Percentiles rank a stretch among this genome's conserved stretches.
These are phyloP conservation scores for Neurospora tetrasperma DNA, from an alignment of 495 filamentous ascomycete species.

Conservation along the genomic window DNA sequence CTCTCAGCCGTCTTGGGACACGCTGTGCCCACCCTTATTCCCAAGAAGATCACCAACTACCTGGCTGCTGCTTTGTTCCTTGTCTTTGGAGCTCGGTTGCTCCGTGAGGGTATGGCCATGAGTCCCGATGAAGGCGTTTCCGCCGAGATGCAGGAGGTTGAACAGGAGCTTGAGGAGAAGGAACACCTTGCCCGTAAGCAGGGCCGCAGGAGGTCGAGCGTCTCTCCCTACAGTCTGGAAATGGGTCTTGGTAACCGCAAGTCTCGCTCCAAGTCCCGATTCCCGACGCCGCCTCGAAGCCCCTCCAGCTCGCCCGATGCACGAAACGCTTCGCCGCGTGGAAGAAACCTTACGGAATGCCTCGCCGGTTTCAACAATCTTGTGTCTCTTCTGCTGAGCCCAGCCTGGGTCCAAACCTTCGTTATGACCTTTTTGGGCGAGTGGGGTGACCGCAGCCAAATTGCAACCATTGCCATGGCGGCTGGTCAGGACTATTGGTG, in stretches of 20 bases:
- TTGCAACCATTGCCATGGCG: slow-evolving; percentile 98
- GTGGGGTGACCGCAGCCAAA: slow-evolving; percentile 96
- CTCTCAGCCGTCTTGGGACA: slow-evolving; percentile 95
- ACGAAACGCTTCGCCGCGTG: slow-evolving; percentile 30
- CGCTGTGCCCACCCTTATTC: slow-evolving; percentile 81
- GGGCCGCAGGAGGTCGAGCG: slow-evolving; percentile 42
- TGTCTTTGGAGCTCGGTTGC: slow-evolving; percentile 74
- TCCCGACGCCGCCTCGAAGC: slow-evolving; percentile 49
- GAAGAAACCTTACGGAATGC: slow-evolving; percentile 25
- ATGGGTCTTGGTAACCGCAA: slow-evolving; percentile 48
- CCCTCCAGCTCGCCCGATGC: slow-evolving; percentile 48
- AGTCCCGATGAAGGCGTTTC: slow-evolving; percentile 75
- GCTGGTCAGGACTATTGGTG: slow-evolving; percentile 98
- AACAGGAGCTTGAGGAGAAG: slow-evolving; percentile 90
- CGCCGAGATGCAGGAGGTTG: slow-evolving; percentile 95
- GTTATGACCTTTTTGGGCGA: slow-evolving; percentile 98
- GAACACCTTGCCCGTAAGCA: slow-evolving; percentile 55
- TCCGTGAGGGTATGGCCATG: slow-evolving; percentile 85
- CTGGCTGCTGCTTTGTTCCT: slow-evolving; percentile 77
- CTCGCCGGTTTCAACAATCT: slow-evolving; percentile 69
- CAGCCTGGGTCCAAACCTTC: slow-evolving; percentile 98
- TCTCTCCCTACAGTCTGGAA: slow-evolving; percentile 55
- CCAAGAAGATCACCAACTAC: slow-evolving; percentile 79
- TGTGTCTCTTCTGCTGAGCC: slow-evolving; percentile 75
- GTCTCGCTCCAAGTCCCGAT: slow-evolving; percentile 48